phyloP scores from a whole-genome alignment of 129 eudicot species.

The Calendula officinalis region DNA sequence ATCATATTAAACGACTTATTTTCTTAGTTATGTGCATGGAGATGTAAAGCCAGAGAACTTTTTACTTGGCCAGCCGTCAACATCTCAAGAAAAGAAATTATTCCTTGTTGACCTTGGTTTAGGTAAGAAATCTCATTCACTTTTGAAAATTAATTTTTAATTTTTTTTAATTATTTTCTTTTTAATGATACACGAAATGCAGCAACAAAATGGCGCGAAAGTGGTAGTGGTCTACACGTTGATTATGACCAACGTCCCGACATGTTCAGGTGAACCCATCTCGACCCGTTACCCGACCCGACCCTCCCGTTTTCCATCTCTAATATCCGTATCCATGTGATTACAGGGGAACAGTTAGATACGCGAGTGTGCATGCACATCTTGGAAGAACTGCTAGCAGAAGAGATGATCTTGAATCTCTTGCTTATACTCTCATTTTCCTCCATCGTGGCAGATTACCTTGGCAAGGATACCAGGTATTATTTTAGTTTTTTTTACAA shows the following conservation, averaged over 20 bases:
- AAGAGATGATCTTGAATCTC: slow-evolving; percentile 87
- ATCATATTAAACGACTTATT: not conserved
- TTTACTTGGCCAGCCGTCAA: slow-evolving; percentile 81
- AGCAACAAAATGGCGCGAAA: slow-evolving; percentile 91
- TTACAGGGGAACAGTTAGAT: slow-evolving; percentile 68
- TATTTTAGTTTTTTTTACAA: not conserved
- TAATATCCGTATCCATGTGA: not conserved
- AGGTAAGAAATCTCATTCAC: slow-evolving; percentile 37
- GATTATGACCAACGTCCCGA: slow-evolving; percentile 89
- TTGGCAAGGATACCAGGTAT: slow-evolving; percentile 91
- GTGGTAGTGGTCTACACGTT: slow-evolving; percentile 60
- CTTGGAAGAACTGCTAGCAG: slow-evolving; percentile 90
- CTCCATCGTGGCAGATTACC: slow-evolving; percentile 84
- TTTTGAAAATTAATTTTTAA: not conserved
- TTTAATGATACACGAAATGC: slow-evolving; percentile 20
- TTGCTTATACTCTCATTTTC: slow-evolving; percentile 83
- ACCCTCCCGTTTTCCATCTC: not conserved
- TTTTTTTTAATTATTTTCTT: not conserved
- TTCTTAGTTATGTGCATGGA: slow-evolving; percentile 71
- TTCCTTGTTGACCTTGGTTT: slow-evolving; percentile 84
- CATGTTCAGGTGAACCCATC: slow-evolving; percentile 56
- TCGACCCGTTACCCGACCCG: not conserved
- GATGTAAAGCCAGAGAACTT: slow-evolving; percentile 90
- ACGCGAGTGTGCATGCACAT: slow-evolving; percentile 92
- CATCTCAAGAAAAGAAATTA: slow-evolving; percentile 77